Conservation (phyloP, 1,284 basidiomycete genomes). For the Xanthoconium separans region DNA sequence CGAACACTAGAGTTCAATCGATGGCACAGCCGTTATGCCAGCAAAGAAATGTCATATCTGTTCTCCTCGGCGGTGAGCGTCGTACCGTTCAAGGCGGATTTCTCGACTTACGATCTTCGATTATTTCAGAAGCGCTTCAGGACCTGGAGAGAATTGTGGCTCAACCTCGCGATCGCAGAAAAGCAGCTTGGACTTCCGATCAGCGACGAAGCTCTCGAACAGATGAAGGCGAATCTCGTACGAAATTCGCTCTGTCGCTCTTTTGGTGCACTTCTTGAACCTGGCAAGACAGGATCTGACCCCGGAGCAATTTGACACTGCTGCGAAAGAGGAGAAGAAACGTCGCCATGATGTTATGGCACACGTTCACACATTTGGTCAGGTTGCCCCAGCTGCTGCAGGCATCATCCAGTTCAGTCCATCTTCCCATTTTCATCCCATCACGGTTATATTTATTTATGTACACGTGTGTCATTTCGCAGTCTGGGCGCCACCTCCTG, state of each 20-base stretch:
- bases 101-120: background rate
- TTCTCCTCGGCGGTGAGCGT: slow-evolving; percentile 83
- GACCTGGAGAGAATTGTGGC: slow-evolving; percentile 97
- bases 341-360: slow-evolving; percentile 99
- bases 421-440: slow-evolving; percentile 4
- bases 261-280: background rate
- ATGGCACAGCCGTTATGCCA: slow-evolving; percentile 87
- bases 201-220: slow-evolving; percentile 85
- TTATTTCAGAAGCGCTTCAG: slow-evolving; percentile 82
- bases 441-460: slow-evolving; percentile 9
- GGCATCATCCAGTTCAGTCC: slow-evolving; percentile 87
- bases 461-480: slow-evolving; percentile 3
- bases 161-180: slow-evolving; percentile 95
- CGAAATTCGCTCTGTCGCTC: slow-evolving; percentile 19
- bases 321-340: slow-evolving; percentile 95
- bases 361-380: slow-evolving; percentile 96
- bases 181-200: slow-evolving; percentile 94
- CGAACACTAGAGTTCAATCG: slow-evolving; percentile 8
- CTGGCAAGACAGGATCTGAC: slow-evolving; percentile 62
- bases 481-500: slow-evolving; percentile 97
- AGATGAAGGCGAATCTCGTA: slow-evolving; percentile 93
- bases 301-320: slow-evolving; percentile 88
- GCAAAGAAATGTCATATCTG: slow-evolving; percentile 96
- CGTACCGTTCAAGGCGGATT: background rate
- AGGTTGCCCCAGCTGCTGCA: slow-evolving; percentile 91